A percentile compares a stretch with the other conserved stretches of the same genome.
Conservation (phyloP, 768 basidiomycete genomes). For the Lactarius hatsudake region DNA sequence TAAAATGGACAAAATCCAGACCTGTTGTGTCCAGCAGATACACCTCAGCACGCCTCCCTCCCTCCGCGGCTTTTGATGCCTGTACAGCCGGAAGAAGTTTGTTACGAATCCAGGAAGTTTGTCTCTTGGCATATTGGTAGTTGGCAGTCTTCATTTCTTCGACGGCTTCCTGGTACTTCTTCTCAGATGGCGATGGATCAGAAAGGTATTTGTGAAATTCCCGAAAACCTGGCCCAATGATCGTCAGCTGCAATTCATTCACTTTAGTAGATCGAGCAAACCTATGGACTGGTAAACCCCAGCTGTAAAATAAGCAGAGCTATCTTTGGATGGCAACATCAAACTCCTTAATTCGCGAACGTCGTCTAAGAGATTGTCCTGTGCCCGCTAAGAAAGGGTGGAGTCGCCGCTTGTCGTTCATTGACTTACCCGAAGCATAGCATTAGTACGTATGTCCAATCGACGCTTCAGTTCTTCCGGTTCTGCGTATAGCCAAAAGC, state of each 20-base stretch:
- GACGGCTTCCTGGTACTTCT: conserved; percentile 49
- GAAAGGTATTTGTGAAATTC: conserved; percentile 76
- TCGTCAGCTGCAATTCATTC: neutral
- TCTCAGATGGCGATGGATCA: conserved; percentile 39
- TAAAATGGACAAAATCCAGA: conserved; percentile 31
- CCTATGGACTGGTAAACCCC: conserved; percentile 97
- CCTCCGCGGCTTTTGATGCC: conserved; percentile 41
- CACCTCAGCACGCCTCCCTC: conserved; percentile 38
- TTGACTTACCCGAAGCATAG: conserved; percentile 78
- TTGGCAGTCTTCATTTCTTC: conserved; percentile 86
- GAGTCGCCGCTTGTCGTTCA: conserved; percentile 1
- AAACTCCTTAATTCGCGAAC: conserved; percentile 51
- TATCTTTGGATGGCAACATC: conserved; percentile 19
- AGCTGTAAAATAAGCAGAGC: conserved; percentile 52
- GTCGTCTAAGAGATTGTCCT: conserved; percentile 71
- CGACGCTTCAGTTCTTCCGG: conserved; percentile 59
- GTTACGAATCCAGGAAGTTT: conserved; percentile 89
- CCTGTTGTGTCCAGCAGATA: conserved; percentile 72
- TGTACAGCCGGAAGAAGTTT: conserved; percentile 77
- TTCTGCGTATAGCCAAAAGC: conserved; percentile 89
- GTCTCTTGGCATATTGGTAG: conserved; percentile 86
- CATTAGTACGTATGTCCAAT: conserved; percentile 77
- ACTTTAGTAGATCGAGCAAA: conserved; percentile 32
- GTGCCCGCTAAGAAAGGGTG: conserved; percentile 10
- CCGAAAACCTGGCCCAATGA: conserved; percentile 67